Percentiles rank a stretch among this genome's conserved stretches.
These are phyloP conservation scores for Smithsoniella earleae DNA, from an alignment of 163 green algal genomes.

Conservation along the genomic window DNA sequence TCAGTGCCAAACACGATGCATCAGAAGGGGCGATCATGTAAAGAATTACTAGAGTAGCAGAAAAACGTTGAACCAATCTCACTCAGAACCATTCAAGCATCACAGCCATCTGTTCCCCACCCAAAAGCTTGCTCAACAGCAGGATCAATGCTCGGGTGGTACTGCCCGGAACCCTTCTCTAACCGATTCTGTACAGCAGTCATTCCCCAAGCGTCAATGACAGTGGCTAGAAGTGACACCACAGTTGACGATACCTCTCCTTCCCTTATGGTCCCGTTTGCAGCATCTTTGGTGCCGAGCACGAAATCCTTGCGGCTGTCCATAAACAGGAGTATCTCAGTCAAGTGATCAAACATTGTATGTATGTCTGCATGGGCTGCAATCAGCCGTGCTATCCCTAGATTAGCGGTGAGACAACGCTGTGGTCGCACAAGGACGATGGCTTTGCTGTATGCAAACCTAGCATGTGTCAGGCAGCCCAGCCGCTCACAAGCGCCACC, in stretches of 20 bases:
- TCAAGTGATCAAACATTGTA: slow-evolving; percentile 23
- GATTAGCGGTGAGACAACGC: neutral
- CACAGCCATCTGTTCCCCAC: slow-evolving; percentile 27
- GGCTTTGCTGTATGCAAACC: slow-evolving; percentile 1
- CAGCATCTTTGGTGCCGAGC: neutral
- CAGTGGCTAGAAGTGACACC: neutral
- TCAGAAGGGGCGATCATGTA: too few species aligned
- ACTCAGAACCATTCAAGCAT: too few species aligned
- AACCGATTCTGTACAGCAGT: slow-evolving; percentile 4
- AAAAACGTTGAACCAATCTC: too few species aligned
- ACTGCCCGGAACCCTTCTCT: slow-evolving; percentile 18
- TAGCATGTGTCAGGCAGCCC: neutral
- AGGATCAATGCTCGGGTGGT: slow-evolving; percentile 22
- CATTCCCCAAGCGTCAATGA: slow-evolving; percentile 15
- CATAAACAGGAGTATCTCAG: slow-evolving; percentile 4
- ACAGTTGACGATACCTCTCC: neutral
- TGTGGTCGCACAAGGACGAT: neutral
- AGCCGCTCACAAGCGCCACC: slow-evolving; percentile 4
- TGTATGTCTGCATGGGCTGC: slow-evolving; percentile 10
- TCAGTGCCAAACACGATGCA: too few species aligned
- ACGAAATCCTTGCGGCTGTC: neutral
- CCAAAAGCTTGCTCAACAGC: slow-evolving; percentile 23
- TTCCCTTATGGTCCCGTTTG: neutral
- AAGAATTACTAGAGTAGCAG: too few species aligned
- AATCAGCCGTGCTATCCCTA: neutral